Conservation (phyloP, 192 early-diverging fungal species). For the Entomortierella lignicola region DNA sequence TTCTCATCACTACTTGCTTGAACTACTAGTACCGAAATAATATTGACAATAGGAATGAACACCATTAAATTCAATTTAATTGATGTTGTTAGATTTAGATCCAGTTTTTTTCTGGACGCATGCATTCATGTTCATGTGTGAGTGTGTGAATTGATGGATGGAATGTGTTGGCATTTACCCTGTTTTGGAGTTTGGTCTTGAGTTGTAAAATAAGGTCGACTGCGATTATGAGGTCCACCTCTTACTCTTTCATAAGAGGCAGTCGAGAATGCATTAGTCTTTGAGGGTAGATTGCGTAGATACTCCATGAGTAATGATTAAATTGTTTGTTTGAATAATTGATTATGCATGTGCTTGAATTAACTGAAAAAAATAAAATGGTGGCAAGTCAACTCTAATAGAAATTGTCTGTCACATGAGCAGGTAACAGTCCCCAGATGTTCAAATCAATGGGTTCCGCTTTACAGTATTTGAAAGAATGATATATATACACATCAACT, state of each 20-base stretch:
- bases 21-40: conserved; percentile 4
- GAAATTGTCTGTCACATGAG: no score
- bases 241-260: conserved; percentile 30
- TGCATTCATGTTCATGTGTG: no score
- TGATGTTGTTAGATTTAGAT: no score
- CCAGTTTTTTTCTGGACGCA: no score
- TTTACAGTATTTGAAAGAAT: no score
- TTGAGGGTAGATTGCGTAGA: conserved; percentile 37
- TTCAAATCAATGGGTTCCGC: no score
- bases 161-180: neutral
- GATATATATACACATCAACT: no score
- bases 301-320: conserved; percentile 18
- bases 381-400: no score
- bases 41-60: no score
- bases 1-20: conserved; percentile 38
- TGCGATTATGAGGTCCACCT: neutral
- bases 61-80: neutral
- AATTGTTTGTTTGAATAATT: no score
- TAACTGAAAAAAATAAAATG: neutral
- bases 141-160: no score
- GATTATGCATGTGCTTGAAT: neutral
- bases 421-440: no score
- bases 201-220: conserved; percentile 24
- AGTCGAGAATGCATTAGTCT: conserved; percentile 34
- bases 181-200: conserved; percentile 20